Percentiles rank a stretch among this genome's conserved stretches.
phyloP scores from a whole-genome alignment of 2,329 filamentous ascomycete species.

The Ascosphaera aggregata region DNA sequence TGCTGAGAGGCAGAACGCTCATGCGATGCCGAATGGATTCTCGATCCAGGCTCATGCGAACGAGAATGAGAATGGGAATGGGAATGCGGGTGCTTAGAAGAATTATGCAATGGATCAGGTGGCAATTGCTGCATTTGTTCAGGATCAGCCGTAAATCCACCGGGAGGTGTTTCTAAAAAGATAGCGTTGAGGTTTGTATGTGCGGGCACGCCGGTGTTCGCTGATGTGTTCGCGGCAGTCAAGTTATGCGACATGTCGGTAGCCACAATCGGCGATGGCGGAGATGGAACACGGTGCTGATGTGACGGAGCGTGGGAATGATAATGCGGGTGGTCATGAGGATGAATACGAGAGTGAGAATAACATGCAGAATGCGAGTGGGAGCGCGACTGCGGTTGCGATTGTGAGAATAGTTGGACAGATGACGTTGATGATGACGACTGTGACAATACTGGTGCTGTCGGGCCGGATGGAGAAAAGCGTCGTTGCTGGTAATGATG shows the following conservation, averaged over 20 bases:
- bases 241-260: not conserved
- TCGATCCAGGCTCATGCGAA: not conserved
- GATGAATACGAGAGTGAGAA: not conserved
- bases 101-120: not conserved
- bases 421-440: not conserved
- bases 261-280: not conserved
- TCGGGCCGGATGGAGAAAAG: not conserved
- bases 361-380: not conserved
- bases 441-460: slow-evolving; percentile 1
- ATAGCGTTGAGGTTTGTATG: not conserved
- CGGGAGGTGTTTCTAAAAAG: not conserved
- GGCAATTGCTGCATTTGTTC: not conserved
- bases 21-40: not conserved
- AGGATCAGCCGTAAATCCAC: not conserved
- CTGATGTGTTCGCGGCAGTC: not conserved
- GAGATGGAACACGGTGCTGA: not conserved
- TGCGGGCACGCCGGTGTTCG: not conserved
- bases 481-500: not conserved
- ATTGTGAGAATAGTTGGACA: slow-evolving; percentile 2
- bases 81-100: not conserved
- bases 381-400: slow-evolving; percentile 4
- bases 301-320: not conserved
- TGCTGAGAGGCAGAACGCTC: slow-evolving; percentile 1
- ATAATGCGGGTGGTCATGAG: slow-evolving; percentile 1
- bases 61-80: not conserved